Evolutionary conservation across 352 stramenopile species (phyloP).

Genomic region (Aphanomyces stellatus): DNA sequence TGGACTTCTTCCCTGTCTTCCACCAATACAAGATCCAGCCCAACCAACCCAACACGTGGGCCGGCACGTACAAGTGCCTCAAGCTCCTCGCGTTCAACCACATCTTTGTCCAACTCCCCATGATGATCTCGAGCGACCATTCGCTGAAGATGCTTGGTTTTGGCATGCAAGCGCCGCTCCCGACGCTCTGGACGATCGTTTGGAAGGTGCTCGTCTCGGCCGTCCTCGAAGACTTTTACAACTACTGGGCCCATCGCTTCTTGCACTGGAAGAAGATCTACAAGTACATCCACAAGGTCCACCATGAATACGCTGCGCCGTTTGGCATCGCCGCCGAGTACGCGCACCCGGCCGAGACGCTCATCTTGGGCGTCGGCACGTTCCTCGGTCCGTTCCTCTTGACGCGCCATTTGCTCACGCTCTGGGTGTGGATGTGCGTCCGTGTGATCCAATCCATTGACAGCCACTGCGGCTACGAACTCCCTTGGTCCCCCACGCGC

Average conservation of each 20-base stretch:
- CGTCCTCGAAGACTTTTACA: conserved; percentile 21
- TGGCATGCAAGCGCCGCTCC: conserved; percentile 19
- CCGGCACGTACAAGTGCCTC: conserved; percentile 17
- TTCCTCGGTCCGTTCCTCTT: conserved; percentile 22
- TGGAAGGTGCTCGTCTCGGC: conserved; percentile 20
- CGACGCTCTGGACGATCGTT: conserved; percentile 12
- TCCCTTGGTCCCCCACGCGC: conserved; percentile 9
- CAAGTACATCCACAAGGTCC: conserved; percentile 25
- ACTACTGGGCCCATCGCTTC: conserved; percentile 23
- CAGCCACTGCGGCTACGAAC: conserved; percentile 19
- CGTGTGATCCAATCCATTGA: conserved; percentile 21
- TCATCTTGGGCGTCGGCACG: conserved; percentile 18
- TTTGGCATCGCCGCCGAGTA: conserved; percentile 23
- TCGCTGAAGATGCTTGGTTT: conserved; percentile 19
- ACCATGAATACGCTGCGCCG: conserved; percentile 19
- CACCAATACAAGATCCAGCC: conserved; percentile 23
- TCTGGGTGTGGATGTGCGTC: conserved; percentile 22
- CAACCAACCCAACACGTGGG: conserved; percentile 13
- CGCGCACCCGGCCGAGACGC: conserved; percentile 19
- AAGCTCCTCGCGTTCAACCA: conserved; percentile 23
- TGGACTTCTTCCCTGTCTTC: conserved; percentile 18
- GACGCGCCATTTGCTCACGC: conserved; percentile 18
- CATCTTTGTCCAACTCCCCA: conserved; percentile 14
- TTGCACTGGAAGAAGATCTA: conserved; percentile 24
- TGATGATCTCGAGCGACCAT: conserved; percentile 17